Conservation (phyloP, 495 filamentous ascomycete genomes). For the Hypomontagnella monticulosa region DNA sequence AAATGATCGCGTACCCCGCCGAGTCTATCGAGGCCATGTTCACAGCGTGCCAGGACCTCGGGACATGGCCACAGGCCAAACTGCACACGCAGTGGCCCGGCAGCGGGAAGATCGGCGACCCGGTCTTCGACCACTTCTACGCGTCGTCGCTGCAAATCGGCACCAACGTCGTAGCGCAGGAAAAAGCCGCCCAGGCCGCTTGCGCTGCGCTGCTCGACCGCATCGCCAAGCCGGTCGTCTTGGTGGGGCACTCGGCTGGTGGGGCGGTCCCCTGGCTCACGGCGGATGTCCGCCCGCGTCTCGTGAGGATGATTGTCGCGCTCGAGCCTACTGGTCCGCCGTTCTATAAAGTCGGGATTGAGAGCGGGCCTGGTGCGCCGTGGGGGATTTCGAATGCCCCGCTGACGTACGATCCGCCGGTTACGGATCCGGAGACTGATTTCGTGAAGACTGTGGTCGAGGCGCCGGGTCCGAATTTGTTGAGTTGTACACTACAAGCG, state of each 20-base stretch:
- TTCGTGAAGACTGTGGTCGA: slow-evolving; percentile 41
- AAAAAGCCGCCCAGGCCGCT: slow-evolving; percentile 56
- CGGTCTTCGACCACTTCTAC: slow-evolving; percentile 62
- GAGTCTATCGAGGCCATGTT: slow-evolving; percentile 47
- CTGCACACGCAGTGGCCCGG: slow-evolving; percentile 67
- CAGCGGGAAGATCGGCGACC: slow-evolving; percentile 56
- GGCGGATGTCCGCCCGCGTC: slow-evolving; percentile 56
- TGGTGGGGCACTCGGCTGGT: slow-evolving; percentile 64
- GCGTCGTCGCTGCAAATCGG: slow-evolving; percentile 55
- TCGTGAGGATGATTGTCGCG: slow-evolving; percentile 59
- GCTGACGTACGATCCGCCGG: slow-evolving; percentile 59
- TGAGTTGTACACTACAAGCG: slow-evolving; percentile 58
- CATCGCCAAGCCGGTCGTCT: slow-evolving; percentile 56
- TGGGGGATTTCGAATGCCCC: slow-evolving; percentile 62
- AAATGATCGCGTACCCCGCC: slow-evolving; percentile 39
- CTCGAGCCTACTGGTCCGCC: slow-evolving; percentile 67
- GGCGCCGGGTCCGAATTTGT: slow-evolving; percentile 40
- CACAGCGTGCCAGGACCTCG: slow-evolving; percentile 50
- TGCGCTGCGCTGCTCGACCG: slow-evolving; percentile 58
- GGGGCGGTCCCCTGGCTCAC: slow-evolving; percentile 60
- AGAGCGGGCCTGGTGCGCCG: slow-evolving; percentile 34
- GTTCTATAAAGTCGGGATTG: slow-evolving; percentile 50
- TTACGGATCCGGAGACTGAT: slow-evolving; percentile 35
- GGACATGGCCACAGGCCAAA: slow-evolving; percentile 56
- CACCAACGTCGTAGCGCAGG: slow-evolving; percentile 48